These are phyloP conservation scores for Xanthoceras sorbifolium DNA, from an alignment of 345 rosid species.

Conservation along the genomic window DNA sequence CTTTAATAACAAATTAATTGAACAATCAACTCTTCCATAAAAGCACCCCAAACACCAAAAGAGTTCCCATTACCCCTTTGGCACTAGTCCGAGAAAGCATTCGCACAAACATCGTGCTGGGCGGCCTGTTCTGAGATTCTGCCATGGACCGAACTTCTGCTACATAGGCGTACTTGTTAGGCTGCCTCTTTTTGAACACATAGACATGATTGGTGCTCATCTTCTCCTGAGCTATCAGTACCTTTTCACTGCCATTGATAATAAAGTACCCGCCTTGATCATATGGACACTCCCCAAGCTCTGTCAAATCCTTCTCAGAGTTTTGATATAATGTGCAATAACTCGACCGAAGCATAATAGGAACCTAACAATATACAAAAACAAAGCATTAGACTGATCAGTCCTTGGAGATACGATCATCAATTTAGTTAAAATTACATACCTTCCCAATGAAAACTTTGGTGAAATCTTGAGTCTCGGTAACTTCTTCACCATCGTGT, in stretches of 20 bases:
- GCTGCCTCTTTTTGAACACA: constrained; percentile 97
- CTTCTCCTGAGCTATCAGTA: constrained; percentile 97
- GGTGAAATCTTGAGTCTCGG: constrained; percentile 87
- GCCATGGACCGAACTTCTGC: constrained; percentile 99
- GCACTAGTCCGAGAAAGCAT: constrained; percentile 99
- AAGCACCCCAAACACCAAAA: constrained; percentile 4
- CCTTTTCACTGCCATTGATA: constrained; percentile 98
- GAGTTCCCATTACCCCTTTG: constrained; percentile 70
- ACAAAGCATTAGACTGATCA: constrained; percentile 8
- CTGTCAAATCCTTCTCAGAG: constrained; percentile 96
- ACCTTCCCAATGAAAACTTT: constrained; percentile 98
- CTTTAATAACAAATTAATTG: neutral
- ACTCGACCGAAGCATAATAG: constrained; percentile 96
- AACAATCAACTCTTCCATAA: neutral
- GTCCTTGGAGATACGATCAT: neutral
- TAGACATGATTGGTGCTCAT: constrained; percentile 99
- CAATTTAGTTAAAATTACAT: constrained; percentile 14
- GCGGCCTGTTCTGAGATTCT: constrained; percentile 91
- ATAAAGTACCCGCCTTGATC: constrained; percentile 99
- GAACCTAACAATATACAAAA: constrained; percentile 54
- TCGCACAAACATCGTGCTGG: constrained; percentile 97
- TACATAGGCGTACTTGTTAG: constrained; percentile 88
- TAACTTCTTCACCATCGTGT: constrained; percentile 98
- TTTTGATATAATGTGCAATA: constrained; percentile 87
- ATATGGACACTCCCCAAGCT: constrained; percentile 98